Evolutionary conservation across 805 yeast species (phyloP).

Genomic region (Lachancea kluyveri): DNA sequence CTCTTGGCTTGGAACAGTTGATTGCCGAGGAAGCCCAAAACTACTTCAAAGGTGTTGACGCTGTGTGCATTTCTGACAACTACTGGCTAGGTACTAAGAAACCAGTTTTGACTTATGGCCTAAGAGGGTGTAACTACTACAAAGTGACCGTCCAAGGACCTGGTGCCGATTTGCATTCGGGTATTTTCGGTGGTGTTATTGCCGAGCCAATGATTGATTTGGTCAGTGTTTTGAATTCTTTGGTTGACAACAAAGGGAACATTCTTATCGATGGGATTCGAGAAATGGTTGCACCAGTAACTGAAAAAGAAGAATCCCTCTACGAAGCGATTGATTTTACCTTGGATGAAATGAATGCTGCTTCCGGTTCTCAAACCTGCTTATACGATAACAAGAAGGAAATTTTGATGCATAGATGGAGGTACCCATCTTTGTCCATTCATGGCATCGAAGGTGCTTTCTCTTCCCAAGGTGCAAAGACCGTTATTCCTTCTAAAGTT

Average conservation of each 20-base stretch:
- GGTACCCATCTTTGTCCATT: slow-evolving; percentile 90
- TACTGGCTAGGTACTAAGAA: slow-evolving; percentile 98
- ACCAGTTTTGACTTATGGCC: slow-evolving; percentile 95
- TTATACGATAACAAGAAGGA: slow-evolving; percentile 72
- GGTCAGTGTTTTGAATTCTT: slow-evolving; percentile 63
- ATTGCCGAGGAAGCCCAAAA: slow-evolving; percentile 69
- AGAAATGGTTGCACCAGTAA: slow-evolving; percentile 93
- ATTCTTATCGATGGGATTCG: slow-evolving; percentile 82
- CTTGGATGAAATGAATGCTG: slow-evolving; percentile 76
- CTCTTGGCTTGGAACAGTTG: slow-evolving; percentile 81
- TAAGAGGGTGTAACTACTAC: slow-evolving; percentile 94
- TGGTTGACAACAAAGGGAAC: slow-evolving; percentile 78
- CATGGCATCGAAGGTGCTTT: slow-evolving; percentile 99
- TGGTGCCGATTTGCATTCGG: slow-evolving; percentile 94
- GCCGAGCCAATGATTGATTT: slow-evolving; percentile 98
- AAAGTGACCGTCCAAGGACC: slow-evolving; percentile 82
- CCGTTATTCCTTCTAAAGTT: slow-evolving; percentile 95
- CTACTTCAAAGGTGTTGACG: slow-evolving; percentile 85
- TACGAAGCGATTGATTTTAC: slow-evolving; percentile 85
- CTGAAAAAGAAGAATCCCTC: slow-evolving; percentile 67
- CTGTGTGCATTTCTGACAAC: slow-evolving; percentile 94
- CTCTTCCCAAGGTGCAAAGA: slow-evolving; percentile 91
- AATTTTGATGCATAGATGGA: slow-evolving; percentile 97
- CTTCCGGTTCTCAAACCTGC: slow-evolving; percentile 83
- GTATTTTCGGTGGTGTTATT: slow-evolving; percentile 94